Evolutionary conservation across 306 rosid species (phyloP).

Genomic region (Inga leiocalycina): DNA sequence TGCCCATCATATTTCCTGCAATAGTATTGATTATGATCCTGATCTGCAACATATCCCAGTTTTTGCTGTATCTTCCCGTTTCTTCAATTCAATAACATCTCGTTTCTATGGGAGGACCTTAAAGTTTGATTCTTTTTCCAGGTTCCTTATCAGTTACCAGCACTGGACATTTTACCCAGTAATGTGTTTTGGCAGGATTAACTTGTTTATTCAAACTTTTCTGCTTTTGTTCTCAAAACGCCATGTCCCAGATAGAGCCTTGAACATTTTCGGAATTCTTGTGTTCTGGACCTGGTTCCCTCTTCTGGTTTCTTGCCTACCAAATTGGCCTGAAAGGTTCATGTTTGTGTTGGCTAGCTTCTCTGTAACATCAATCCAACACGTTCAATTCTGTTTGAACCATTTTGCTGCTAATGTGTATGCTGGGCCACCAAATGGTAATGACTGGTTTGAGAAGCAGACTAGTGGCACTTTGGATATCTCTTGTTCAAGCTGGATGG

Average conservation of each 20-base stretch:
- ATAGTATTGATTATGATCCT: conserved; percentile 85
- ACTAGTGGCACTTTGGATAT: conserved; percentile 69
- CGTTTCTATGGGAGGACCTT: conserved; percentile 68
- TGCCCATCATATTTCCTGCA: conserved; percentile 84
- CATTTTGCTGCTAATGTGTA: conserved; percentile 72
- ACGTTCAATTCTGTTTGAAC: conserved; percentile 70
- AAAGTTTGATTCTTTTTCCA: conserved; percentile 66
- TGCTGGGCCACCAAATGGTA: conserved; percentile 65
- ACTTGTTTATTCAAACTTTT: conserved; percentile 69
- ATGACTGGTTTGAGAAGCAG: conserved; percentile 81
- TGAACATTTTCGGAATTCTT: conserved; percentile 61
- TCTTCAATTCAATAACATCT: conserved; percentile 62
- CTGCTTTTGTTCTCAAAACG: conserved; percentile 56
- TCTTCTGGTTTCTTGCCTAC: conserved; percentile 60
- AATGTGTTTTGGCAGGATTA: conserved; percentile 64
- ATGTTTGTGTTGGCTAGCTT: conserved; percentile 69
- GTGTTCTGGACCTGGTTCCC: conserved; percentile 93
- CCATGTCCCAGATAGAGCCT: conserved; percentile 57
- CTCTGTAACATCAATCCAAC: conserved; percentile 64
- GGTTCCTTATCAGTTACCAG: conserved; percentile 75
- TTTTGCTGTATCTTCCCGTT: conserved; percentile 66
- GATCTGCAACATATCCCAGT: conserved; percentile 90
- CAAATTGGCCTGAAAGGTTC: conserved; percentile 74
- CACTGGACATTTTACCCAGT: conserved; percentile 80
- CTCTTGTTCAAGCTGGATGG: conserved; percentile 70